A percentile compares a stretch with the other conserved stretches of the same genome.
phyloP scores from a whole-genome alignment of 371 early-diverging fungal genomes.

The Circinella minor region DNA sequence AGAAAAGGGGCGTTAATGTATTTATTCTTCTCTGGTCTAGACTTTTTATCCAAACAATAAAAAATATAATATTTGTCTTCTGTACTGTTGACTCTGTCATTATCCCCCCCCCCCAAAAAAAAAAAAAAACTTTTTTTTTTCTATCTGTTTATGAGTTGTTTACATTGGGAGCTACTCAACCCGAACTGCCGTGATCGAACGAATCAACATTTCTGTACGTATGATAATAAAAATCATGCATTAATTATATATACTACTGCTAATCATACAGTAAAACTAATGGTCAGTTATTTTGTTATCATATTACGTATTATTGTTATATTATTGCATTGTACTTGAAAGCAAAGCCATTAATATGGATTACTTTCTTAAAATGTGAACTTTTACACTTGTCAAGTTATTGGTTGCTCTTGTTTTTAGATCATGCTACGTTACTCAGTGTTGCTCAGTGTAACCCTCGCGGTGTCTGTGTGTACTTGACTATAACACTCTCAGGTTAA shows the following conservation, averaged over 20 bases:
- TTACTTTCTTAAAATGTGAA: no score
- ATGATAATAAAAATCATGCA: neutral
- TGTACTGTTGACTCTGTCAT: neutral
- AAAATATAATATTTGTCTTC: neutral
- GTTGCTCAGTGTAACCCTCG: slow-evolving; percentile 17
- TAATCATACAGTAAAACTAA: no score
- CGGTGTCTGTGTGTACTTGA: slow-evolving; percentile 11
- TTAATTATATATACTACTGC: no score
- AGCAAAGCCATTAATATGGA: no score
- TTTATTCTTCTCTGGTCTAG: neutral
- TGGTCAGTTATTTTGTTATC: no score
- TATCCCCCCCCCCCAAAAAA: neutral
- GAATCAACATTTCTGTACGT: neutral
- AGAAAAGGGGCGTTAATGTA: neutral
- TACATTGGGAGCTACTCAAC: slow-evolving; percentile 1
- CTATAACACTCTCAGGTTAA: slow-evolving; percentile 1
- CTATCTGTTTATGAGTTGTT: neutral
- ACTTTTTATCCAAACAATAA: neutral
- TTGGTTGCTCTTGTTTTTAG: slow-evolving; percentile 10
- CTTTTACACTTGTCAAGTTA: neutral
- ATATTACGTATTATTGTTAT: no score
- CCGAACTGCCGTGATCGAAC: neutral
- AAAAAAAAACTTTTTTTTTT: neutral
- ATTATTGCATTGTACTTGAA: no score
- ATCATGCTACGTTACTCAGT: slow-evolving; percentile 14